These are phyloP conservation scores for Vigna unguiculata DNA, from an alignment of 306 rosid genomes.

Conservation along the genomic window DNA sequence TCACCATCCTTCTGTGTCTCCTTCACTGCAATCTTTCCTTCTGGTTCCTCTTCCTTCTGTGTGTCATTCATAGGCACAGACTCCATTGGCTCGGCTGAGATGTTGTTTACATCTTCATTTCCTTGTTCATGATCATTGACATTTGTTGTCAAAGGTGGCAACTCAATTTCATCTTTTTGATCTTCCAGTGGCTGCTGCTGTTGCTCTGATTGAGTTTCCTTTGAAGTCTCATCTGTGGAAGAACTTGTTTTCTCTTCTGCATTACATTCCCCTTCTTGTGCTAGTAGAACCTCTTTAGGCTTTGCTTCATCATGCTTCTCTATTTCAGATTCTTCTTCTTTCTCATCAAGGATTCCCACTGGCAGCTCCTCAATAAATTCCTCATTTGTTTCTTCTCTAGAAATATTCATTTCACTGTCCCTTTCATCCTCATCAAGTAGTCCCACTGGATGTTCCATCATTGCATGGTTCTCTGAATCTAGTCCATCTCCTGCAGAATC, in stretches of 20 bases:
- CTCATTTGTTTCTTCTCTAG: not conserved
- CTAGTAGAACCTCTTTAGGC: constrained; percentile 7
- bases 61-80: not conserved
- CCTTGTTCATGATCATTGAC: not conserved
- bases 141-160: not conserved
- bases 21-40: not conserved
- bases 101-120: constrained; percentile 2
- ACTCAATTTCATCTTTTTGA: constrained; percentile 2
- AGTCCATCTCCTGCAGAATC: not conserved
- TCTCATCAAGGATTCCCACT: constrained; percentile 39
- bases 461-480: not conserved
- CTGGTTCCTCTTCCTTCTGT: not conserved
- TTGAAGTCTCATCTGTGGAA: not conserved
- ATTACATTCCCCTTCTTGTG: not conserved
- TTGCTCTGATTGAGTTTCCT: constrained; percentile 14
- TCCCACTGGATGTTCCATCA: constrained; percentile 33
- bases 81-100: not conserved
- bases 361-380: constrained; percentile 38
- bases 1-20: not conserved
- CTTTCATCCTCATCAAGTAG: constrained; percentile 34
- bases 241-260: not conserved
- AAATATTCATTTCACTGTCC: not conserved
- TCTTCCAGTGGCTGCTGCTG: constrained; percentile 31
- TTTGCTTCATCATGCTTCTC: not conserved
- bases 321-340: not conserved